These are phyloP conservation scores for Solanum peruvianum DNA, from an alignment of 257 asterid species.

Conservation along the genomic window DNA sequence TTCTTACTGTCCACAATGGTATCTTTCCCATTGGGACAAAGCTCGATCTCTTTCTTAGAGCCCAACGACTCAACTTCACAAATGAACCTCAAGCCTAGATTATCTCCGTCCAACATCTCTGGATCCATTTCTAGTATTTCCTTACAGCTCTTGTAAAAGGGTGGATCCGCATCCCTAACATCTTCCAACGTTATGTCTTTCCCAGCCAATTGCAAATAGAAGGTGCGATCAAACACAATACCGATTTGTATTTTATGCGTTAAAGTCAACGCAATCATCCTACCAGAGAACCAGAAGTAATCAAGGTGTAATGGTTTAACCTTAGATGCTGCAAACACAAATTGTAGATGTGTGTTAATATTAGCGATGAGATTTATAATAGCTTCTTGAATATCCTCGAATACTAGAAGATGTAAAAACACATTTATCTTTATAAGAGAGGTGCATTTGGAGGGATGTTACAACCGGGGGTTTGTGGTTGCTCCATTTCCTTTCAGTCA, in stretches of 20 bases:
- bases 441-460: neutral
- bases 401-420: neutral
- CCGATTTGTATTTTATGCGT: neutral
- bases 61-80: neutral
- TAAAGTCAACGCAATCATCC: neutral
- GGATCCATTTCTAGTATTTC: neutral
- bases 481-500: neutral
- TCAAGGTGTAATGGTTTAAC: neutral
- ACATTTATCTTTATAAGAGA: neutral
- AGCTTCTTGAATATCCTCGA: neutral
- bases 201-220: neutral
- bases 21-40: neutral
- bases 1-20: neutral
- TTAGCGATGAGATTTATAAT: neutral
- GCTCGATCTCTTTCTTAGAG: neutral
- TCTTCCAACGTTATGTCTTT: neutral
- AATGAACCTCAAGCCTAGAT: neutral
- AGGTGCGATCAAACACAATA: neutral
- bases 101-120: neutral
- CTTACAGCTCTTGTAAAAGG: neutral
- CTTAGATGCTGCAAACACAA: neutral
- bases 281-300: neutral
- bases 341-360: neutral
- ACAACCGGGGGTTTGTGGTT: neutral
- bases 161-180: neutral